Evolutionary conservation across 2,329 filamentous ascomycete genomes (phyloP).

Genomic region (Trichoderma citrinoviride): DNA sequence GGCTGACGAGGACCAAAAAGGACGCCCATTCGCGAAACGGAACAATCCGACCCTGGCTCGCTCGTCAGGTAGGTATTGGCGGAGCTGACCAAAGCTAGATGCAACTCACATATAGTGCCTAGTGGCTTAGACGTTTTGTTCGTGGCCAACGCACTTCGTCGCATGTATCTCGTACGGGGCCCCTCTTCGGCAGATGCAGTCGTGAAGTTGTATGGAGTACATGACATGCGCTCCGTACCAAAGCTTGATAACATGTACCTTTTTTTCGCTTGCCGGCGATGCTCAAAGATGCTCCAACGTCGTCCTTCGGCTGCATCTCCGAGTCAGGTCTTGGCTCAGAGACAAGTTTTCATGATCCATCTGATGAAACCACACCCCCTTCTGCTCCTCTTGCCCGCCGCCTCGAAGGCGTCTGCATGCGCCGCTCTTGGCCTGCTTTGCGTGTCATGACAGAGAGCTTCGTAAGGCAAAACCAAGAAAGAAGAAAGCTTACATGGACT

Average conservation of each 20-base stretch:
- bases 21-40: too few relatives aligned
- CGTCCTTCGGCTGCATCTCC: background rate
- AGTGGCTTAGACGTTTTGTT: slow-evolving; percentile 11
- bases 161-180: background rate
- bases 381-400: background rate
- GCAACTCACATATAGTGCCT: too few relatives aligned
- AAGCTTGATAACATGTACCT: too few relatives aligned
- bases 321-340: background rate
- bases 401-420: background rate
- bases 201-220: too few relatives aligned
- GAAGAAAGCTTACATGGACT: background rate
- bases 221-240: too few relatives aligned
- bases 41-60: background rate
- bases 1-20: background rate
- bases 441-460: background rate
- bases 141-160: background rate
- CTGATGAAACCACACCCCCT: background rate
- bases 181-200: slow-evolving; percentile 10
- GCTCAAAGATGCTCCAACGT: background rate
- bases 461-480: background rate
- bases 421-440: background rate
- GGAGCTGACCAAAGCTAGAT: background rate
- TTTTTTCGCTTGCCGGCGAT: too few relatives aligned
- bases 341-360: background rate
- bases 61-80: too few relatives aligned